A percentile compares a stretch with the other conserved stretches of the same genome.
phyloP scores from a whole-genome alignment of 208 protist species.

The Porcisia hertigi region DNA sequence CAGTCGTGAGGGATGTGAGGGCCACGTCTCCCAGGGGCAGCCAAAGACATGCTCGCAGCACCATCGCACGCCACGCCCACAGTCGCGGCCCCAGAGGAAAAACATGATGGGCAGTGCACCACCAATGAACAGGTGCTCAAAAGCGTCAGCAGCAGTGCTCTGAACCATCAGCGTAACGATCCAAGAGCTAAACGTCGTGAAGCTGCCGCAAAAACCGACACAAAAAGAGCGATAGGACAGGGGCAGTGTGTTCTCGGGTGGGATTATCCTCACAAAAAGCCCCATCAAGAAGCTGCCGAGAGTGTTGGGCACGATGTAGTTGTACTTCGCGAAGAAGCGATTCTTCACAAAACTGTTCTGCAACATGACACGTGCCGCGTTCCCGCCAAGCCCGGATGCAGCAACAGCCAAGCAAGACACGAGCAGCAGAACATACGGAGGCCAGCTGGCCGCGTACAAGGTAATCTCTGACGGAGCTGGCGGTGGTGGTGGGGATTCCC shows the following conservation, averaged over 20 bases:
- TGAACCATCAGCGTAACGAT: constrained; percentile 41
- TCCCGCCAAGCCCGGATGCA: constrained; percentile 52
- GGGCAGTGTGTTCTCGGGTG: constrained; percentile 29
- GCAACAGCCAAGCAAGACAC: constrained; percentile 43
- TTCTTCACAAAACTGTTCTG: constrained; percentile 17
- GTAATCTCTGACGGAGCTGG: background rate
- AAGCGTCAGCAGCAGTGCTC: constrained; percentile 24
- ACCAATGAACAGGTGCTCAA: constrained; percentile 57
- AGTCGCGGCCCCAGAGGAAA: constrained; percentile 46
- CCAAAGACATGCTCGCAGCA: background rate
- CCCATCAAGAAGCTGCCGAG: constrained; percentile 56
- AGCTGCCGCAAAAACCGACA: constrained; percentile 61
- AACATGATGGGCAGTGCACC: constrained; percentile 58
- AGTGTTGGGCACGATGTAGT: constrained; percentile 45
- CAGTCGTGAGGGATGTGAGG: constrained; percentile 12
- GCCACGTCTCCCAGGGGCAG: constrained; percentile 19
- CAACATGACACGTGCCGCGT: constrained; percentile 42
- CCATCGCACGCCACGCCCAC: constrained; percentile 19
- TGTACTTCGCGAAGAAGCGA: constrained; percentile 43
- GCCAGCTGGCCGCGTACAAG: constrained; percentile 18
- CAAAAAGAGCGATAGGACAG: constrained; percentile 37
- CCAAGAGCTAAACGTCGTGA: constrained; percentile 68
- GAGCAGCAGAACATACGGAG: constrained; percentile 12
- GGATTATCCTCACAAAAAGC: constrained; percentile 24
- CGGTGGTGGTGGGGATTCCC: background rate